These are phyloP conservation scores for Puccinia brachypodii DNA, from an alignment of 1,284 basidiomycete species.

Conservation along the genomic window DNA sequence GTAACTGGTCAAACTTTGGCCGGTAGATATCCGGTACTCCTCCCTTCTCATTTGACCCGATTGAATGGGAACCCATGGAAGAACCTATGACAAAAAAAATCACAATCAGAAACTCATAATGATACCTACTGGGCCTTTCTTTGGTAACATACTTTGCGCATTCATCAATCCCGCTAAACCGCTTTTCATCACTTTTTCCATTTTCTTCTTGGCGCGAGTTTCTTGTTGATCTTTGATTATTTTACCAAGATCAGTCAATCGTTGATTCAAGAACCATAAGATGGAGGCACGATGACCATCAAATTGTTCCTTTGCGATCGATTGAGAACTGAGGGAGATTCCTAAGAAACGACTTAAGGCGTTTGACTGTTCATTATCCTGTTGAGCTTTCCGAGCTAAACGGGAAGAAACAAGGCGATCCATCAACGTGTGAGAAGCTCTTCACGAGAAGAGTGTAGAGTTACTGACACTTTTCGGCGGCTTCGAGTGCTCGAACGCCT, in stretches of 20 bases:
- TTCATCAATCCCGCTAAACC: constrained; percentile 62
- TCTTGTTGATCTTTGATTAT: constrained; percentile 82
- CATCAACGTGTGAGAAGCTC: constrained; percentile 50
- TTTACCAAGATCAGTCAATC: constrained; percentile 74
- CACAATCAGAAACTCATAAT: neutral
- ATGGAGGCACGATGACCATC: constrained; percentile 79
- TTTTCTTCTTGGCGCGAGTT: constrained; percentile 74
- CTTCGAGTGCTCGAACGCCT: constrained; percentile 78
- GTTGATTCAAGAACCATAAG: constrained; percentile 77
- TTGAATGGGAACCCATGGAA: constrained; percentile 6
- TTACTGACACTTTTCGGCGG: constrained; percentile 73
- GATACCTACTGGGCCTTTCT: constrained; percentile 1
- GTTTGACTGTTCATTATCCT: constrained; percentile 56
- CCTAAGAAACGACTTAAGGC: constrained; percentile 57
- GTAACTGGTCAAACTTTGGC: constrained; percentile 55
- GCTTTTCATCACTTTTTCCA: constrained; percentile 74
- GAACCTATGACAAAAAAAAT: neutral
- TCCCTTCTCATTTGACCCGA: constrained; percentile 43
- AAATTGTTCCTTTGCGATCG: constrained; percentile 72
- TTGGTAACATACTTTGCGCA: constrained; percentile 38
- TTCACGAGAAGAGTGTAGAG: constrained; percentile 50
- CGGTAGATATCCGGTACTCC: constrained; percentile 52
- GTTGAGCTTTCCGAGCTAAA: constrained; percentile 66
- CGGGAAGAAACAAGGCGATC: constrained; percentile 32
- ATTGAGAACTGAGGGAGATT: constrained; percentile 65